Percentiles rank a stretch among this genome's conserved stretches.
phyloP scores from a whole-genome alignment of 352 stramenopile species.

The Globisporangium iwayamae region DNA sequence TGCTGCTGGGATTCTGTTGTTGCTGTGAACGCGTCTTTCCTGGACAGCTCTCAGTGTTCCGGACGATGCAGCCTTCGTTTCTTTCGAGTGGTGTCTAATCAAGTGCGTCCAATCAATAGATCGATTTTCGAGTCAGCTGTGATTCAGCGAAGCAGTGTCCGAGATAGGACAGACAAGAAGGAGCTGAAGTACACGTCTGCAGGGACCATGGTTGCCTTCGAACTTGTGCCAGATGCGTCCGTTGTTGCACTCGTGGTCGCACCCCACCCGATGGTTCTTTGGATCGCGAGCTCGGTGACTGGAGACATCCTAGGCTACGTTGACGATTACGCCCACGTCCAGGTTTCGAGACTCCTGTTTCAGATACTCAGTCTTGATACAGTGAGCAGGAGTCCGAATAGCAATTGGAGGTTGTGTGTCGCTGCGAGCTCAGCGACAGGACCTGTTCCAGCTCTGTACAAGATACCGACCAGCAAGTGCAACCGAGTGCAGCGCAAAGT shows the following conservation, averaged over 20 bases:
- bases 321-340: background rate
- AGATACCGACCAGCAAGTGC: background rate
- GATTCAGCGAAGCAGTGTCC: background rate
- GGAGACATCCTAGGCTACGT: background rate
- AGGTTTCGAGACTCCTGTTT: background rate
- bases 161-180: background rate
- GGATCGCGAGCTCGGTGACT: background rate
- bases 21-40: conserved; percentile 22
- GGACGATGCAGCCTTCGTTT: conserved; percentile 23
- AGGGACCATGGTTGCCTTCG: conserved; percentile 3
- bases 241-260: background rate
- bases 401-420: background rate
- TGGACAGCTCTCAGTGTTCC: conserved; percentile 16
- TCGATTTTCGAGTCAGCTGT: conserved; percentile 4
- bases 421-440: background rate
- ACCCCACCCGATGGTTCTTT: conserved; percentile 1
- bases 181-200: background rate
- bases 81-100: conserved; percentile 15
- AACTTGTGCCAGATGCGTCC: conserved; percentile 3
- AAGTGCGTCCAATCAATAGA: conserved; percentile 20
- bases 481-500: background rate
- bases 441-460: background rate
- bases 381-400: no score
- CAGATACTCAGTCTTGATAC: background rate
- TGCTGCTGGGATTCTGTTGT: conserved; percentile 25